Evolutionary conservation across 169 alveolate genomes (phyloP).

Genomic region (Ichthyophthirius multifiliis): DNA sequence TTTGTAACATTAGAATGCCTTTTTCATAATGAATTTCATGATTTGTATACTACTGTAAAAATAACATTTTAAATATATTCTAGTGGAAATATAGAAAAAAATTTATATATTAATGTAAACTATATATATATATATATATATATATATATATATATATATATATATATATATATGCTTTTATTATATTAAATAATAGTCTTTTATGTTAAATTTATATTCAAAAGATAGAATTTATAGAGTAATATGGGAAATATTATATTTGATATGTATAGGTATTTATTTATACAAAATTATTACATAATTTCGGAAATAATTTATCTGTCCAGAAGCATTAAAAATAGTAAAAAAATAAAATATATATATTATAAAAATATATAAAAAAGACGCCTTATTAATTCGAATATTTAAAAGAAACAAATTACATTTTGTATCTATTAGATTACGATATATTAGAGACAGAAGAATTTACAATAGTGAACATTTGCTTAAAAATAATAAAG

Average conservation of each 20-base stretch:
- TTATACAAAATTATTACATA: not conserved
- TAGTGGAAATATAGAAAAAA: not conserved
- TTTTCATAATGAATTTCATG: not conserved
- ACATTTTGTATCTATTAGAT: not conserved
- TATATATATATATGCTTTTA: too few relatives aligned
- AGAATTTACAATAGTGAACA: not conserved
- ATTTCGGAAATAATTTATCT: not conserved
- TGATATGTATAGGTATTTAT: not conserved
- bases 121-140: not conserved
- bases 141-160: too few relatives aligned
- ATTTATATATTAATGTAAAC: not conserved
- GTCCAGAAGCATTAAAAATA: not conserved
- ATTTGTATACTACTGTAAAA: not conserved
- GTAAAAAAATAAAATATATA: not conserved
- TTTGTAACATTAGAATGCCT: not conserved
- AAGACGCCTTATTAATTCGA: not conserved
- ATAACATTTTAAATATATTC: not conserved
- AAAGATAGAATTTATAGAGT: not conserved
- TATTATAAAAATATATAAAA: not conserved
- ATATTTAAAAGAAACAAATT: not conserved
- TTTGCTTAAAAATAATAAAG: not conserved
- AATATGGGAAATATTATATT: not conserved
- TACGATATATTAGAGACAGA: not conserved
- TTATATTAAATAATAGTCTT: not conserved
- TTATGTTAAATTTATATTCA: not conserved